Base-by-base conservation (phyloP, 2,329 filamentous ascomycete genomes). In the Sporothrix euskadiensis region DNA sequence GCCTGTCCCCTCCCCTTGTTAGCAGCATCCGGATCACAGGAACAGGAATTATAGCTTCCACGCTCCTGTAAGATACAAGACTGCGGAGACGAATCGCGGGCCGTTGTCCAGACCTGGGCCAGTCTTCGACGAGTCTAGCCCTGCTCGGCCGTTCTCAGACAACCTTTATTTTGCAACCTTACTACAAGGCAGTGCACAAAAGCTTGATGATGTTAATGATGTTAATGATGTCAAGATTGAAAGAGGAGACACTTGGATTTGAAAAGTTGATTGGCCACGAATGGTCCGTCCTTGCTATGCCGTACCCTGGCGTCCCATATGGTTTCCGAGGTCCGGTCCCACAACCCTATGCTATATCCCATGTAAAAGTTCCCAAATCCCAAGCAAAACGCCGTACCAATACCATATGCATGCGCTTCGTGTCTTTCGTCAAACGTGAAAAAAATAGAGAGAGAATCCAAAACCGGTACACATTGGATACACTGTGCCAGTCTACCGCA, bases 401-500 rank as follows among this genome's bases (percentile, higher is more conserved):
- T 59, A 19, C 66, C 66, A 39, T 39, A 22, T 56, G 52, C 49
- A 69, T 69, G 22, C n/a, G 19, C 52, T 70, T 56, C 68, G n/a
- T 70, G 49, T 44, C 68, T 16, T 70, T 52, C 44, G 44, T 68
- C 26, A 52, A 68, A 35, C 35, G 16, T 14, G n/a, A 41, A 49
- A 47, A 26, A 59, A 35, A 30, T 26, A 57, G 49, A 14, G 4
- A 49, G 19, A n/a, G 2, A 19, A 26, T 30, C 12, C 26, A 65
- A 35, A 12, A 49, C 14, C 3, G 14, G 6, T 14, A 41, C 16
- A 19, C 26, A 9, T n/a, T 30, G 52, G 9, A 8, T 22, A 44
- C 10, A n/a, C 35, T 12, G 39, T 49, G 12, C 14, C 14, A 4
- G 1, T 49, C 83, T 80, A 92, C 75, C 88, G 84, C 77, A 91